Evolutionary conservation across 2,329 filamentous ascomycete genomes (phyloP).

Genomic region (Fusarium sp.): DNA sequence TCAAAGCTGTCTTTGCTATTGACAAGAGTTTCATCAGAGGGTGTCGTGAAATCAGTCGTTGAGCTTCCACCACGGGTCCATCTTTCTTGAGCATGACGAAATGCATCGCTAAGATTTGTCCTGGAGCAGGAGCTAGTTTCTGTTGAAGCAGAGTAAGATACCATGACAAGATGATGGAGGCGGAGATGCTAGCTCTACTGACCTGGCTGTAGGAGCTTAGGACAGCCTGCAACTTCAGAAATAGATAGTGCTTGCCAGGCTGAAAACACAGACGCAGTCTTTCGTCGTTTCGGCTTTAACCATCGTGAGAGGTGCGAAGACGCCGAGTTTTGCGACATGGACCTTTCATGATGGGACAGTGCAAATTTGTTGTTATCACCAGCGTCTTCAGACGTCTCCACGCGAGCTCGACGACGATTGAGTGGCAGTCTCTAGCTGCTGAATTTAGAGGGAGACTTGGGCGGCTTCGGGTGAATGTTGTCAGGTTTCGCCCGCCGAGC

Average conservation of each 20-base stretch:
- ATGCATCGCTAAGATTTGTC: constrained; percentile 47
- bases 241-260: constrained; percentile 6
- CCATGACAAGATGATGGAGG: not conserved
- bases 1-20: not conserved
- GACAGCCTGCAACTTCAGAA: constrained; percentile 4
- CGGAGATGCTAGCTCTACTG: not conserved
- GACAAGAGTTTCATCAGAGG: not conserved
- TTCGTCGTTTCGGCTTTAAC: constrained; percentile 30
- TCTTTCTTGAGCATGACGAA: constrained; percentile 46
- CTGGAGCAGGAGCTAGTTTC: constrained; percentile 27
- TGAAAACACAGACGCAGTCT: constrained; percentile 14
- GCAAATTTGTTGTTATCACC: not conserved
- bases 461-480: not conserved
- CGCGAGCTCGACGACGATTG: constrained; percentile 21
- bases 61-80: constrained; percentile 40
- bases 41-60: not conserved
- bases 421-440: constrained; percentile 30
- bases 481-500: constrained; percentile 7
- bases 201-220: constrained; percentile 12
- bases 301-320: constrained; percentile 21
- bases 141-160: not conserved
- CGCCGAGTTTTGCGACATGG: constrained; percentile 17
- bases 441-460: not conserved
- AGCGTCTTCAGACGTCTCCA: constrained; percentile 7
- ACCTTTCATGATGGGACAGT: constrained; percentile 2